Evolutionary conservation across 163 green algal genomes (phyloP), one percentile per base, ranked within the genome.

Genomic region (Scenedesmus sp.): DNA sequence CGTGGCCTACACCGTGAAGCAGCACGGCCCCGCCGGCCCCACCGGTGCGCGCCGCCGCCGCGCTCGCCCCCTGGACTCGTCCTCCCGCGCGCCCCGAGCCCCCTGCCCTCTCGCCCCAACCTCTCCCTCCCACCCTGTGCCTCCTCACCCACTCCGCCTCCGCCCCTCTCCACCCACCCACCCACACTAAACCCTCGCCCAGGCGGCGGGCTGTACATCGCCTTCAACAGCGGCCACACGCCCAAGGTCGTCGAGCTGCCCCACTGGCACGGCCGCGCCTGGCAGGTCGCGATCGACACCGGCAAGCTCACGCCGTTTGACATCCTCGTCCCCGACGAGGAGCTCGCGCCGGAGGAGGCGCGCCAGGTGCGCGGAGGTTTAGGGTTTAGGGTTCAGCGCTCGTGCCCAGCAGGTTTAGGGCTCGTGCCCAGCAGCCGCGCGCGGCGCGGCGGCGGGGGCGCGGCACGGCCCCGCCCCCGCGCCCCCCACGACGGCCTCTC

Each of bases 251-350:
- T 97, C 33, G n/a, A 88, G 45, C 85, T 97, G 57, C 92, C 92
- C 2, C 26, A 85, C 24, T 93, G 88, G 87, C 70, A 72, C 15
- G 90, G 88, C 20, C 83, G 83, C 18, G 73, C 83, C 26, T 98
- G 94, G 93, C 72, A 88, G 74, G 78, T 86, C 20, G 44, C 95
- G 6, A 67, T 92, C 0, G 92, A 97, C 88, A 94, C 91, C 1
- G 78, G 87, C 74, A 92, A 94, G 83, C 75, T 87, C 0, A 80
- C 92, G 5, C 93, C 93, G 18, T 93, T 89, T 71, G 94, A 98
- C 74, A 91, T 93, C 54, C 83, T 96, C 42, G 76, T 88, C 15
- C 73, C 77, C 0, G 93, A 96, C 69, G 86, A 90, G 36, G 66
- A 78, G 29, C 85, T 98, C 63, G 77, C 69, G 1, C 75, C 48